Evolutionary conservation across 2,329 filamentous ascomycete genomes (phyloP).

Genomic region (Thelonectria blattea): DNA sequence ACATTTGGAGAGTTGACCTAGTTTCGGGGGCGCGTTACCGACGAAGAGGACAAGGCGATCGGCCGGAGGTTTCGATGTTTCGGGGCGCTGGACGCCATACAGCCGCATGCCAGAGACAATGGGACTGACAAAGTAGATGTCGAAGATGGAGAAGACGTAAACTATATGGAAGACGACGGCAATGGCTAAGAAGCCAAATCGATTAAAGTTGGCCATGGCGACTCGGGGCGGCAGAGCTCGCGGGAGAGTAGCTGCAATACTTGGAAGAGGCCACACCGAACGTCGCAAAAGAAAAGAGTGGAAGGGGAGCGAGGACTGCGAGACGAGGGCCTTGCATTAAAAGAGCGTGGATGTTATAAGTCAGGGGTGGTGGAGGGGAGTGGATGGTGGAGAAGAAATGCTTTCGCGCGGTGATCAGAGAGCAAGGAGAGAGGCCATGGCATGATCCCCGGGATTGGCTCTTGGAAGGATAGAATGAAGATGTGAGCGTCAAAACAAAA

Average conservation of each 20-base stretch:
- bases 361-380: slow-evolving; percentile 23
- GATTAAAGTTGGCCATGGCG: slow-evolving; percentile 63
- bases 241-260: not conserved
- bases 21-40: slow-evolving; percentile 57
- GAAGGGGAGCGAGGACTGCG: not conserved
- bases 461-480: not conserved
- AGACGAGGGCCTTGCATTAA: not conserved
- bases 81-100: slow-evolving; percentile 70
- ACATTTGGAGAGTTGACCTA: not conserved
- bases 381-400: slow-evolving; percentile 8
- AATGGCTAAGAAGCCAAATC: slow-evolving; percentile 84
- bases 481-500: not conserved
- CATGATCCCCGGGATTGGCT: slow-evolving; percentile 3
- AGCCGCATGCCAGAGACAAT: slow-evolving; percentile 95
- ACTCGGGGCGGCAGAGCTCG: slow-evolving; percentile 2
- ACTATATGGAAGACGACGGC: slow-evolving; percentile 92
- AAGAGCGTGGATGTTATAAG: slow-evolving; percentile 28
- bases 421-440: slow-evolving; percentile 20
- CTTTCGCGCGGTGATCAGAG: slow-evolving; percentile 12
- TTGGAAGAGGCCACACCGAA: slow-evolving; percentile 6
- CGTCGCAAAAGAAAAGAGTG: slow-evolving; percentile 5
- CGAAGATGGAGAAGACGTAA: slow-evolving; percentile 95
- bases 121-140: slow-evolving; percentile 98
- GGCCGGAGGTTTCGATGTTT: slow-evolving; percentile 73
- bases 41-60: slow-evolving; percentile 93